Base-by-base conservation (phyloP, 495 filamentous ascomycete genomes). In the Achaetomiella virescens region DNA sequence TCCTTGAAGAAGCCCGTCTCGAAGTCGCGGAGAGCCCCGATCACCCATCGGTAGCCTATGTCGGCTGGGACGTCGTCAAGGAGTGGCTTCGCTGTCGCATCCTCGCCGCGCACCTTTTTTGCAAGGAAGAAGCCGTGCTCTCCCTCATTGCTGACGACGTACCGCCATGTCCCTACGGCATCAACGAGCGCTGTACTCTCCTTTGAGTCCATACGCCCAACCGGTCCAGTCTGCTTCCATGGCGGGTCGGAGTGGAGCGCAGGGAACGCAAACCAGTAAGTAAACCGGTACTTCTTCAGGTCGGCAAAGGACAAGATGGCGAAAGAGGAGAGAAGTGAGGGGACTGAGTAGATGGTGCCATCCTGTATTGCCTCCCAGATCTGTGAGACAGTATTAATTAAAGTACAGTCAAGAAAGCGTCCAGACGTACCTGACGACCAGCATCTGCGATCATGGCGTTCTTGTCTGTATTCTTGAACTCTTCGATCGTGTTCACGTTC, bases 341-440 rank as follows among this genome's bases (percentile, higher is more conserved):
- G 93, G 29, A 89, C 88, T 11, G 89, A 91, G 69, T 91, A 96
- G 59, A 98, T 96, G 7, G 89, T 95, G 18, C 91, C 91, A 69
- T 98, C 93, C 58, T 87, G 83, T 61, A 97, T 95, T 24, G 93
- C 93, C 72, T 97, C 90, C 95, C 91, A 97, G 48, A 98, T 89
- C 88, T 96, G 61, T 8, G 11, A 31, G 31, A 20, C 12, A n/a
- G 15, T 24, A 25, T 65, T 27, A 64, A 49, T 51, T 31, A 43
- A 48, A 29, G 35, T 7, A 11, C 22, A 29, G 40, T 10, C 2
- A n/a, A 17, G 12, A 35, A 18, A 2, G 25, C 22, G 11, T 0
- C 46, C 40, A 42, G 1, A 70, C 80, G 62, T 73, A 93, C 91
- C 69, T 84, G 91, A 57, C 81, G 81, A 9, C 85, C 92, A 22